Evolutionary conservation across 2,329 filamentous ascomycete species (phyloP).

Genomic region (Biscogniauxia sp.): DNA sequence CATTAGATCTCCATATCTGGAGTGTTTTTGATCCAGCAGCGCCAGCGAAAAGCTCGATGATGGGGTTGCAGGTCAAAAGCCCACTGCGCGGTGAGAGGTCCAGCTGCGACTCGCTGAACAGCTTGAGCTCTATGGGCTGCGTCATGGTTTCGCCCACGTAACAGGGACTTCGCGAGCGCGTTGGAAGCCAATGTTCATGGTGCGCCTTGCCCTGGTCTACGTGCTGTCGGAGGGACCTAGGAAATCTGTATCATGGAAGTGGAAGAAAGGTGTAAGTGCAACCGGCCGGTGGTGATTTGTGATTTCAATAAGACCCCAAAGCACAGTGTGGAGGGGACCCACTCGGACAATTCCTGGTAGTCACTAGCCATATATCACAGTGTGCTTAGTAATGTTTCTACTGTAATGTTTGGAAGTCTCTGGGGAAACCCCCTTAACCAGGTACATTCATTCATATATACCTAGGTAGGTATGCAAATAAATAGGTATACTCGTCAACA

Average conservation of each 20-base stretch:
- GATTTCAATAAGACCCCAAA: background rate
- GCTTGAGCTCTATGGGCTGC: conserved; percentile 38
- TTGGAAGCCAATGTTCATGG: conserved; percentile 16
- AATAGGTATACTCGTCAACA: conserved; percentile 7
- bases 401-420: background rate
- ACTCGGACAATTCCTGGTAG: background rate
- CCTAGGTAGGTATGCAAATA: no score
- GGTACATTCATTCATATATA: no score
- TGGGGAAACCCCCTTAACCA: background rate
- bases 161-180: conserved; percentile 9
- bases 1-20: conserved; percentile 74
- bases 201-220: conserved; percentile 6
- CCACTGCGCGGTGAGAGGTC: conserved; percentile 52
- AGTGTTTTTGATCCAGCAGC: conserved; percentile 68
- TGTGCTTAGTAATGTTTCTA: background rate
- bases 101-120: conserved; percentile 57
- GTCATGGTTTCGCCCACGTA: conserved; percentile 23
- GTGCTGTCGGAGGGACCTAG: background rate
- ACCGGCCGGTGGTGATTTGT: background rate
- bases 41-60: conserved; percentile 78
- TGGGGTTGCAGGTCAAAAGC: conserved; percentile 74
- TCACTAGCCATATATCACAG: background rate
- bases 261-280: background rate
- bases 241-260: background rate
- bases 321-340: background rate